phyloP scores from a whole-genome alignment of 208 protist genomes.

The Leishmania lainsoni region DNA sequence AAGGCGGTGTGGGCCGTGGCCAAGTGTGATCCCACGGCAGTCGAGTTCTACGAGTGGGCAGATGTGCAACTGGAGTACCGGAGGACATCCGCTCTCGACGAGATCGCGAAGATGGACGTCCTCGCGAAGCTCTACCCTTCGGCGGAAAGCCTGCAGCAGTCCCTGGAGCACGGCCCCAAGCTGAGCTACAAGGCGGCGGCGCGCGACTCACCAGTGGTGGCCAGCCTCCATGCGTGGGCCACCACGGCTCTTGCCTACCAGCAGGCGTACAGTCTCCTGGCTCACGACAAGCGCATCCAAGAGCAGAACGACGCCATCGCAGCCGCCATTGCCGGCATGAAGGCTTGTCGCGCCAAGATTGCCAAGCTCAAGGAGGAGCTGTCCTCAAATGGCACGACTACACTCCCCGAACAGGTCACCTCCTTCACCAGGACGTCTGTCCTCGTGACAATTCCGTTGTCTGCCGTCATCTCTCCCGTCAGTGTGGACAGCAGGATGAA shows the following conservation, averaged over 20 bases:
- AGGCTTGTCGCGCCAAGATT: conserved; percentile 63
- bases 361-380: conserved; percentile 68
- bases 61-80: conserved; percentile 70
- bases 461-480: conserved; percentile 59
- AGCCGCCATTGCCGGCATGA: conserved; percentile 59
- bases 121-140: conserved; percentile 46
- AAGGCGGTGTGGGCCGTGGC: conserved; percentile 56
- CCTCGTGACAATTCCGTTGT: conserved; percentile 48
- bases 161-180: conserved; percentile 35
- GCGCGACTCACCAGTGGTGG: conserved; percentile 47
- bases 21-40: conserved; percentile 56
- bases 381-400: conserved; percentile 27
- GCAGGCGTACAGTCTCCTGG: conserved; percentile 56
- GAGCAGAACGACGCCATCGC: conserved; percentile 66
- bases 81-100: conserved; percentile 34
- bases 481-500: conserved; percentile 40
- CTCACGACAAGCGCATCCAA: conserved; percentile 60
- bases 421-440: conserved; percentile 67
- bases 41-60: conserved; percentile 61
- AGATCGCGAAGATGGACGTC: conserved; percentile 52
- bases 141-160: conserved; percentile 30
- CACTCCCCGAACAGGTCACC: conserved; percentile 42
- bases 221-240: conserved; percentile 60
- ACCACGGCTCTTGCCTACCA: conserved; percentile 66
- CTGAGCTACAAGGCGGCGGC: conserved; percentile 44